These are phyloP conservation scores for Halocafeteria seosinensis DNA, from an alignment of 108 stramenopile species.

Conservation along the genomic window DNA sequence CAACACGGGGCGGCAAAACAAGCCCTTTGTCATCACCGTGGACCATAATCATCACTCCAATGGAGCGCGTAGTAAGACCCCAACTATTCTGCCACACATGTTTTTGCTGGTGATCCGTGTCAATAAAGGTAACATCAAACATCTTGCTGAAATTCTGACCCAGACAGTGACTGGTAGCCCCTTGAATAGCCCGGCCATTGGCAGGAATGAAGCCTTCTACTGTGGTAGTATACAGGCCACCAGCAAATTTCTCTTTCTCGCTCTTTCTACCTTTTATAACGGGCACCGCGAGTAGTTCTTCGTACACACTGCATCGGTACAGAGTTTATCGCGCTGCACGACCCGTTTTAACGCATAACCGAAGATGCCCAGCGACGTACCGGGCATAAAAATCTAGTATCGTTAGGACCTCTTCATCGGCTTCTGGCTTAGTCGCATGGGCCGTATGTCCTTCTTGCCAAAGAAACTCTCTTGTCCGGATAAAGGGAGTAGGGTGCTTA, in stretches of 20 bases:
- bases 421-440: conserved; percentile 80
- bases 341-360: no score
- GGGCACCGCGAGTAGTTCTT: conserved; percentile 91
- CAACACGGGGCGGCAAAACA: conserved; percentile 82
- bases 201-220: conserved; percentile 94
- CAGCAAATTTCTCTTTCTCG: conserved; percentile 93
- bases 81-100: conserved; percentile 82
- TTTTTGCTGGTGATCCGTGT: conserved; percentile 34
- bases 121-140: conserved; percentile 89
- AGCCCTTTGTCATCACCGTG: conserved; percentile 96
- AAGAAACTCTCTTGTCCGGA: conserved; percentile 85
- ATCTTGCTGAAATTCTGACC: conserved; percentile 99
- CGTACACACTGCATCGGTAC: no score
- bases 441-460: conserved; percentile 99
- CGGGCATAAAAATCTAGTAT: conserved; percentile 78
- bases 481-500: conserved; percentile 92
- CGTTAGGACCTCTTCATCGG: conserved; percentile 78
- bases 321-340: no score
- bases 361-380: no score
- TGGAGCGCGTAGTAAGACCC: conserved; percentile 90
- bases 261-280: conserved; percentile 94
- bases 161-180: conserved; percentile 88
- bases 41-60: conserved; percentile 98
- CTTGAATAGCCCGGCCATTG: conserved; percentile 94
- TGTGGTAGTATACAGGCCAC: conserved; percentile 84